Evolutionary conservation across 2,329 filamentous ascomycete species (phyloP), one percentile per base, ranked within the genome.

Genomic region (Cercospora sesami): DNA sequence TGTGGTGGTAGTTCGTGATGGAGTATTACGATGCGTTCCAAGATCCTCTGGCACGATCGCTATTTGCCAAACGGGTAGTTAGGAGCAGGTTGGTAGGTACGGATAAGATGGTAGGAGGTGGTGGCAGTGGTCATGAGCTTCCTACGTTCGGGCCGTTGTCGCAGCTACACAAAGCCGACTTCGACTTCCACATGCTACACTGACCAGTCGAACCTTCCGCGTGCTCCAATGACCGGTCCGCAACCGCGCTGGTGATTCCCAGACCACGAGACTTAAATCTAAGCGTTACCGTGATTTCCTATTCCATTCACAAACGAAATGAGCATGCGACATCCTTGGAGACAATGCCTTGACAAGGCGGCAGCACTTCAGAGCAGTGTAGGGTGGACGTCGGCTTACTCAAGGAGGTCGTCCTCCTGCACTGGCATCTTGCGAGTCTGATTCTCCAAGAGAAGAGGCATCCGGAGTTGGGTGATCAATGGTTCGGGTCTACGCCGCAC

Each of bases 261-360:
- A 48, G 6, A 42, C 36, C 36, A 42, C 36, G 36, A 42, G 36
- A 42, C 16, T 4, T 4, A n/a, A n/a, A 42, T 42, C 33, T 42
- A n/a, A 42, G 36, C 36, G 36, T 42, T 42, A 42, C 36, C 36
- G 36, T 42, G 36, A 42, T 9, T n/a, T 42, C 36, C 36, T 8
- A 8, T 1, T 42, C 36, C 16, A 42, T 3, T n/a, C 36, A 42
- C 16, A 42, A 42, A n/a, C 36, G 36, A 51, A 21, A n/a, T 23
- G 18, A 51, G 45, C 18, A 23, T 23, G n/a, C 21, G 42, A 48
- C n/a, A 48, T 68, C 61, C 6, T 51, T 57, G 64, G 66, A 67
- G 74, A 76, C 16, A 55, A 63, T 12, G 73, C 59, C 61, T 75
- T 74, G 45, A 75, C 48, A 1, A 77, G 33, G 45, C 45, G 18